Conservation (phyloP, 345 rosid genomes). For the Theobroma cacao region DNA sequence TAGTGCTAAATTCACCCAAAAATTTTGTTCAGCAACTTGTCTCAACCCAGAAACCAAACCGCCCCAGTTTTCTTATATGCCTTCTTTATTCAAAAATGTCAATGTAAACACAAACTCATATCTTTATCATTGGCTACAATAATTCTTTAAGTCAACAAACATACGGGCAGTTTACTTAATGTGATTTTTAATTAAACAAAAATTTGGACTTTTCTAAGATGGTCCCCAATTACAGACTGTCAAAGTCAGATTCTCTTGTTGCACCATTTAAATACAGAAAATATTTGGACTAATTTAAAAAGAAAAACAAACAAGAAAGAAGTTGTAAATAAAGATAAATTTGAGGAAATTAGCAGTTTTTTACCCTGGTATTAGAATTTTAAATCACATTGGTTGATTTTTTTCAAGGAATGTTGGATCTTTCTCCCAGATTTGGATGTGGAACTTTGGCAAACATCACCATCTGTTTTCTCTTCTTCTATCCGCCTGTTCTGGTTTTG, state of each 20-base stretch:
- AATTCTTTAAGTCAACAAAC: slow-evolving; percentile 28
- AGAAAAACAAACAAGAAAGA: not conserved
- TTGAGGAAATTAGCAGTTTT: not conserved
- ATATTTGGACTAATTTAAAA: slow-evolving; percentile 1
- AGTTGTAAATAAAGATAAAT: not conserved
- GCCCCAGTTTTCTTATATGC: slow-evolving; percentile 21
- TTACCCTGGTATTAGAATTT: slow-evolving; percentile 23
- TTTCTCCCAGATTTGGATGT: slow-evolving; percentile 24
- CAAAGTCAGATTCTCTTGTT: slow-evolving; percentile 31
- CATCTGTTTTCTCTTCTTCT: not conserved
- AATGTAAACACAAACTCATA: slow-evolving; percentile 14
- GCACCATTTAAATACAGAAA: slow-evolving; percentile 8
- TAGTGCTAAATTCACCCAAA: slow-evolving; percentile 34
- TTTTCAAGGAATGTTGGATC: slow-evolving; percentile 38
- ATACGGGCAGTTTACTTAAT: slow-evolving; percentile 23
- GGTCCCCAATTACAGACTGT: slow-evolving; percentile 58
- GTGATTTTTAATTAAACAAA: slow-evolving; percentile 17
- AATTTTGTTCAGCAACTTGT: slow-evolving; percentile 29
- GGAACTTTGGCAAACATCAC: not conserved
- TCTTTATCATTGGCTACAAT: slow-evolving; percentile 18
- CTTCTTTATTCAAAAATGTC: slow-evolving; percentile 21
- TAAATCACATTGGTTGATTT: slow-evolving; percentile 21
- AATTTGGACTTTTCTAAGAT: slow-evolving; percentile 41
- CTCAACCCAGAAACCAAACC: slow-evolving; percentile 26
- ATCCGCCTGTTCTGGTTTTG: slow-evolving; percentile 11